Conservation (phyloP, 768 basidiomycete genomes). For the Tulasnella sp. region DNA sequence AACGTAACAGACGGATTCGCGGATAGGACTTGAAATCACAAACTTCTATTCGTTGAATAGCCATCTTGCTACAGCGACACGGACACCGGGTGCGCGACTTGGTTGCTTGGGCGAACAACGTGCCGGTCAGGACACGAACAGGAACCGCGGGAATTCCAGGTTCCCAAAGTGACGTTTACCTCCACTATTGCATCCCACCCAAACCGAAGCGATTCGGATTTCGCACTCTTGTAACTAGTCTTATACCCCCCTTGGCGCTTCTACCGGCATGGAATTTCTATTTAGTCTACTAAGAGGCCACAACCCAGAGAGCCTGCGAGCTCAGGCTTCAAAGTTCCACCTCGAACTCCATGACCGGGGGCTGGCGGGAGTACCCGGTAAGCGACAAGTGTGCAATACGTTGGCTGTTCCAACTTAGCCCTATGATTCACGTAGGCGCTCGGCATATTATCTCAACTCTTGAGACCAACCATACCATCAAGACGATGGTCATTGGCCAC, state of each 20-base stretch:
- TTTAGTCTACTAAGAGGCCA: background rate
- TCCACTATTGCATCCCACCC: background rate
- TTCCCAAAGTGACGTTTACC: background rate
- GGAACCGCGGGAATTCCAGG: background rate
- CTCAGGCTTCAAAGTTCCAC: constrained; percentile 1
- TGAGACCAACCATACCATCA: constrained; percentile 37
- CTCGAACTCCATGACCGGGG: constrained; percentile 8
- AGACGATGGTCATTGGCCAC: constrained; percentile 52
- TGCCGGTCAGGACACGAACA: background rate
- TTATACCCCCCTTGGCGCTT: background rate
- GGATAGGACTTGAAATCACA: constrained; percentile 98
- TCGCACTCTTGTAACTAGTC: background rate
- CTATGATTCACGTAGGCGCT: background rate
- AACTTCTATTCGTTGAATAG: constrained; percentile 78
- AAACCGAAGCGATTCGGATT: background rate
- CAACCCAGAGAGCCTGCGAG: background rate
- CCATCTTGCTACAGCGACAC: constrained; percentile 49
- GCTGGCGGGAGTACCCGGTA: background rate
- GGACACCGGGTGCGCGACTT: background rate
- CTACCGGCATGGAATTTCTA: background rate
- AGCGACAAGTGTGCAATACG: background rate
- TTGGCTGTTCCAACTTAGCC: background rate
- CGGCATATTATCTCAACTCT: constrained; percentile 12
- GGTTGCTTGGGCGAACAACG: background rate
- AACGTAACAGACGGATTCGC: constrained; percentile 35